These are phyloP conservation scores for Epichloe brachyelytri DNA, from an alignment of 2,329 filamentous ascomycete genomes.

Conservation along the genomic window DNA sequence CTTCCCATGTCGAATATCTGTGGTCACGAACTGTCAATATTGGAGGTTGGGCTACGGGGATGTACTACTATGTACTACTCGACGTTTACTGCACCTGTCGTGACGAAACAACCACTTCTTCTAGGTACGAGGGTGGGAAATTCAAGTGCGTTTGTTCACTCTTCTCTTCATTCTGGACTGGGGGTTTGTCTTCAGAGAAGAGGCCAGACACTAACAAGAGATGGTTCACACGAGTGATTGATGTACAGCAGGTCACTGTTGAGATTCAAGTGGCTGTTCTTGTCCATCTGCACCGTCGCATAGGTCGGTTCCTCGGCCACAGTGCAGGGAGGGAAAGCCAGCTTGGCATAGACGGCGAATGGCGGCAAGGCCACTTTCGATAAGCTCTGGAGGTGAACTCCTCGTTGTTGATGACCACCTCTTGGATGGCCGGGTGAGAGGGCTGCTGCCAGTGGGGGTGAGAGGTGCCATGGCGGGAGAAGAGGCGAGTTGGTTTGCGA, in stretches of 20 bases:
- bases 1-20: conserved; percentile 49
- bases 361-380: conserved; percentile 42
- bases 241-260: conserved; percentile 56
- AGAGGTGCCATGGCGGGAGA: conserved; percentile 36
- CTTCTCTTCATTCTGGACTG: too few species aligned
- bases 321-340: conserved; percentile 51
- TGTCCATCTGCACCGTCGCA: conserved; percentile 49
- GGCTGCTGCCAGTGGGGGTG: conserved; percentile 45
- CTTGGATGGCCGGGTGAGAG: conserved; percentile 45
- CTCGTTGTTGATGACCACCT: conserved; percentile 39
- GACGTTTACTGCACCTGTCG: neutral
- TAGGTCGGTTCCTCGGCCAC: conserved; percentile 44
- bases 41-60: neutral
- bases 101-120: neutral
- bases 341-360: conserved; percentile 52
- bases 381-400: conserved; percentile 46
- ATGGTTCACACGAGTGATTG: conserved; percentile 56
- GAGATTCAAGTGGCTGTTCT: conserved; percentile 43
- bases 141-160: neutral
- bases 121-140: neutral
- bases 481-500: neutral
- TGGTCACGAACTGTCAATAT: neutral
- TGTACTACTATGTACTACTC: neutral
- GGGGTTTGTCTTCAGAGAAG: neutral
- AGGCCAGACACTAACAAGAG: conserved; percentile 36